Evolutionary conservation across 257 asterid species (phyloP).

Genomic region (Paulownia fortunei): DNA sequence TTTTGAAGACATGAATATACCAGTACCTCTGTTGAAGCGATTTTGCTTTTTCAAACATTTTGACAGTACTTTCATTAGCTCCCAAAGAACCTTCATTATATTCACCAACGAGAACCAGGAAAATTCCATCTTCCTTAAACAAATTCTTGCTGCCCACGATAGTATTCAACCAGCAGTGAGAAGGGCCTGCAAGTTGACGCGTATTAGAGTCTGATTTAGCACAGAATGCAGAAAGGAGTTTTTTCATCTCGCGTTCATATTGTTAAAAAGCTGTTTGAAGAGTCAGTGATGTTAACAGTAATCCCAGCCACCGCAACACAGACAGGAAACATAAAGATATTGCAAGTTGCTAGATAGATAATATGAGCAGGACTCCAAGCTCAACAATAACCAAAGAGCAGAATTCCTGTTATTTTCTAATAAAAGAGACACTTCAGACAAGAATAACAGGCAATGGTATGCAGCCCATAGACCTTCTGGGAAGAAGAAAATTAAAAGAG

Average conservation of each 20-base stretch:
- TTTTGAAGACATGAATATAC: conserved; percentile 4
- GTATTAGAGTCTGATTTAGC: conserved; percentile 25
- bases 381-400: neutral
- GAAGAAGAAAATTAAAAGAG: neutral
- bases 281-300: conserved; percentile 8
- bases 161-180: conserved; percentile 72
- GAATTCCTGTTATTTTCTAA: neutral
- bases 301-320: neutral
- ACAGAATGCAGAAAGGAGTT: conserved; percentile 8
- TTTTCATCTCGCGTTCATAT: neutral
- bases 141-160: conserved; percentile 39
- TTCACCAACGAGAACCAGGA: conserved; percentile 61
- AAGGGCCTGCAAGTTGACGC: conserved; percentile 62
- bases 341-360: neutral
- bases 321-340: neutral
- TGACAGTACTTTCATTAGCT: conserved; percentile 45
- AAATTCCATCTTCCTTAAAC: conserved; percentile 57
- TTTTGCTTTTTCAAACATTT: conserved; percentile 67
- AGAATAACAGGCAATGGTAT: neutral
- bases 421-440: neutral
- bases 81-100: conserved; percentile 44
- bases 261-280: conserved; percentile 15
- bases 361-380: neutral
- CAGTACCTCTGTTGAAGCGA: conserved; percentile 79
- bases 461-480: neutral